Conservation (phyloP, 2,329 filamentous ascomycete species). For the Dichotomopilus funicola region DNA sequence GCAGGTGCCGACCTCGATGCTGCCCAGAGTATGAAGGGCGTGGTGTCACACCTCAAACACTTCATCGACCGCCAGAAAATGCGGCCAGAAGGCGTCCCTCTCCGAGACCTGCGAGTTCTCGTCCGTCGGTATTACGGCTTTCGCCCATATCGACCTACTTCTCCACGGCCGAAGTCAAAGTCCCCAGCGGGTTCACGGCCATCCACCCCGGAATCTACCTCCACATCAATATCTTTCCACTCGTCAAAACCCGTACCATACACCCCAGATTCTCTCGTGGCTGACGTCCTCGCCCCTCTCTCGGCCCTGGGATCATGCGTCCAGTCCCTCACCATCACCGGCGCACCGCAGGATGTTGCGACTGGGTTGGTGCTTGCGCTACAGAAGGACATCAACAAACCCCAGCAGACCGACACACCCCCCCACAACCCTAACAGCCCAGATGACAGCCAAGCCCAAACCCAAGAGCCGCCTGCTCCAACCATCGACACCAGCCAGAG, state of each 20-base stretch:
- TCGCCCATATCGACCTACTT: neutral
- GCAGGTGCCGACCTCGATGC: conserved; percentile 8
- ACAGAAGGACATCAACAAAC: too few species aligned
- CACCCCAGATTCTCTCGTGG: conserved; percentile 11
- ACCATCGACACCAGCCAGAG: too few species aligned
- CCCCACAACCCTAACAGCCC: too few species aligned
- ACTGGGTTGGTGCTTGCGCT: conserved; percentile 7
- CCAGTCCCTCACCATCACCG: conserved; percentile 15
- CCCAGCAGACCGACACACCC: too few species aligned
- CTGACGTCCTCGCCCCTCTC: conserved; percentile 15
- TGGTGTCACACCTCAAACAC: conserved; percentile 5
- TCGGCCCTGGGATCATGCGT: conserved; percentile 14
- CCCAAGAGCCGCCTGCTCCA: too few species aligned
- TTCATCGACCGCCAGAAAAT: conserved; percentile 15
- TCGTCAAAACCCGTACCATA: neutral
- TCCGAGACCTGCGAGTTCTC: conserved; percentile 15
- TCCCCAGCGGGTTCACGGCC: too few species aligned
- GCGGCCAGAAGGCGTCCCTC: neutral
- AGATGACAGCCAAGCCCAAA: too few species aligned
- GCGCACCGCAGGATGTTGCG: conserved; percentile 11
- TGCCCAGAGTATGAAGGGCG: neutral
- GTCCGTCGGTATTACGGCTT: conserved; percentile 18
- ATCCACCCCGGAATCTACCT: neutral
- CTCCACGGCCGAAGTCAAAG: too few species aligned
- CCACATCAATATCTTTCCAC: neutral